A percentile compares a stretch with the other conserved stretches of the same genome.
Evolutionary conservation across 768 basidiomycete species (phyloP).

Genomic region (Boletus fagicola): DNA sequence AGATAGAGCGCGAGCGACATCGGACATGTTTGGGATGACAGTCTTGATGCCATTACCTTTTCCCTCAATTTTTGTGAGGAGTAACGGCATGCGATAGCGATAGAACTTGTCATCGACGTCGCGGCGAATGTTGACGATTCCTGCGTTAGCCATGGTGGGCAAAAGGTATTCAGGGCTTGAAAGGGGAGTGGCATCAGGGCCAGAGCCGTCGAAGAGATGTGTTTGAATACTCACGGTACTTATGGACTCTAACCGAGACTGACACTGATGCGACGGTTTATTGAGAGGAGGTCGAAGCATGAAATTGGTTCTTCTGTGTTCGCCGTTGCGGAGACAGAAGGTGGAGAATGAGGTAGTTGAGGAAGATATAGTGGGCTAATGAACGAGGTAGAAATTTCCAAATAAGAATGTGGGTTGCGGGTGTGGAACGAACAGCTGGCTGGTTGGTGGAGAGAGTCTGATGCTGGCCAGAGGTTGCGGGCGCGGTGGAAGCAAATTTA

Average conservation of each 20-base stretch:
- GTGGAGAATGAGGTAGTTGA: constrained; percentile 16
- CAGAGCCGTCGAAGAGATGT: neutral
- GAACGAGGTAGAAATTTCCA: neutral
- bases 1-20: constrained; percentile 92
- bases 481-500: constrained; percentile 24
- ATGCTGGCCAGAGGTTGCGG: neutral
- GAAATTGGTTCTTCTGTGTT: constrained; percentile 49
- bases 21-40: constrained; percentile 97
- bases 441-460: neutral
- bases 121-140: constrained; percentile 89
- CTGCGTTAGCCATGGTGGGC: constrained; percentile 80
- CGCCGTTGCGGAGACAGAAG: constrained; percentile 35
- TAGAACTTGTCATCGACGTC: constrained; percentile 98
- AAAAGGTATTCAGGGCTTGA: constrained; percentile 55
- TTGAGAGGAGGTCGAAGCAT: constrained; percentile 88
- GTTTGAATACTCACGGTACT: constrained; percentile 45
- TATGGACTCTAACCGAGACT: constrained; percentile 49
- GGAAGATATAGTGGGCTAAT: constrained; percentile 30
- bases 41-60: constrained; percentile 99
- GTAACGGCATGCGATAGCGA: constrained; percentile 95
- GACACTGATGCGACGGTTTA: constrained; percentile 65
- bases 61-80: constrained; percentile 96
- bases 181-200: neutral
- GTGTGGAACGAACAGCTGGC: neutral
- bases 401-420: constrained; percentile 3